phyloP scores from a whole-genome alignment of 768 basidiomycete genomes.

The Dentipellis fragilis region DNA sequence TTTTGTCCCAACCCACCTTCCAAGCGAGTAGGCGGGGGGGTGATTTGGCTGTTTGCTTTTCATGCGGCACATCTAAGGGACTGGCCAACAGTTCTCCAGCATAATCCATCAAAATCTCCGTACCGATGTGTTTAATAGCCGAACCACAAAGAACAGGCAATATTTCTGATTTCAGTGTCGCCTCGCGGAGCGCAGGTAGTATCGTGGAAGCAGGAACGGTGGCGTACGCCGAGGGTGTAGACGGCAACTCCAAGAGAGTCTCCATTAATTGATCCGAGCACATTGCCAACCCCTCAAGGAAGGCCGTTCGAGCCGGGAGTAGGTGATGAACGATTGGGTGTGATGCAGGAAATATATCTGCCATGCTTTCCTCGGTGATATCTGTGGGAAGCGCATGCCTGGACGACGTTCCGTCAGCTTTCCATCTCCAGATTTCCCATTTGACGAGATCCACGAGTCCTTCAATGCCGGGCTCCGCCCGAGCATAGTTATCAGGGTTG shows the following conservation, averaged over 20 bases:
- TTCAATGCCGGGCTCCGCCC: constrained; percentile 76
- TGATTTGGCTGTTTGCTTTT: constrained; percentile 31
- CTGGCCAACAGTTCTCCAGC: constrained; percentile 72
- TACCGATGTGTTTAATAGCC: constrained; percentile 73
- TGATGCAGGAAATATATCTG: constrained; percentile 35
- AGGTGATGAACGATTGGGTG: constrained; percentile 69
- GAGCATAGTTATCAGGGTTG: constrained; percentile 48
- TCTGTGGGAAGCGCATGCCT: constrained; percentile 40
- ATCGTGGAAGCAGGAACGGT: constrained; percentile 42
- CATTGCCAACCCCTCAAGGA: constrained; percentile 76
- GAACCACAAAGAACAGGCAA: constrained; percentile 80
- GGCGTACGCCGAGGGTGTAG: constrained; percentile 56
- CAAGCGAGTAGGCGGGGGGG: constrained; percentile 66
- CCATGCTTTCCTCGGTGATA: constrained; percentile 30
- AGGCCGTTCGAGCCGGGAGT: constrained; percentile 51
- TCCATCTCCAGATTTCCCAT: constrained; percentile 79
- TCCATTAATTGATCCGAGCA: constrained; percentile 77
- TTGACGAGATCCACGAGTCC: constrained; percentile 77
- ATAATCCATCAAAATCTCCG: constrained; percentile 73
- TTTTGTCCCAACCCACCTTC: constrained; percentile 84
- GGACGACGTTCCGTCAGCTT: constrained; percentile 34
- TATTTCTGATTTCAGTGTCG: constrained; percentile 54
- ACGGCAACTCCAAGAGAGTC: constrained; percentile 44
- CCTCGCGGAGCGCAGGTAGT: constrained; percentile 54
- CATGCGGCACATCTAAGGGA: constrained; percentile 54